These are phyloP conservation scores for Rhizopus microsporus DNA, from an alignment of 371 early-diverging fungal species.

Conservation along the genomic window DNA sequence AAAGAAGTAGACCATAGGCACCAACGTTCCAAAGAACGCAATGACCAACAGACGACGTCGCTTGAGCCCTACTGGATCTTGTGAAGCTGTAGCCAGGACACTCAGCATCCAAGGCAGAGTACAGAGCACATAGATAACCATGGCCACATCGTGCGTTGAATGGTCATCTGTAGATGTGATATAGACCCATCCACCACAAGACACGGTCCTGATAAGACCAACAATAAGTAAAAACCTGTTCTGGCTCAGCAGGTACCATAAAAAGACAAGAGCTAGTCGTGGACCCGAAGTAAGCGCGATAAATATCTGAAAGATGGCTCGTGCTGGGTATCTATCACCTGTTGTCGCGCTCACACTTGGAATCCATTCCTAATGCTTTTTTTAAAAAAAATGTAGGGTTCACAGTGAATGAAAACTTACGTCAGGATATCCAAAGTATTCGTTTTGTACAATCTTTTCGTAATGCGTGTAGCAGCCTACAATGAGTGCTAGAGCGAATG, in stretches of 20 bases:
- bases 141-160: slow-evolving; percentile 72
- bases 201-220: slow-evolving; percentile 69
- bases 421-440: slow-evolving; percentile 75
- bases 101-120: slow-evolving; percentile 77
- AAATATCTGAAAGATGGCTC: slow-evolving; percentile 76
- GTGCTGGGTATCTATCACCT: slow-evolving; percentile 81
- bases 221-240: slow-evolving; percentile 59
- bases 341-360: slow-evolving; percentile 82
- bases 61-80: slow-evolving; percentile 25
- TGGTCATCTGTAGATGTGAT: slow-evolving; percentile 82
- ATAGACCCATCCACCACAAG: slow-evolving; percentile 82
- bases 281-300: slow-evolving; percentile 74
- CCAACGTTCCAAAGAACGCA: slow-evolving; percentile 66
- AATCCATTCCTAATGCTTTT: slow-evolving; percentile 67
- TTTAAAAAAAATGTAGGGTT: neutral
- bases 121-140: slow-evolving; percentile 72
- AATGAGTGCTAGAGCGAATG: slow-evolving; percentile 69
- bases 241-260: slow-evolving; percentile 61
- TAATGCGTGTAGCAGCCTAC: slow-evolving; percentile 73
- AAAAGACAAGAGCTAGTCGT: slow-evolving; percentile 63
- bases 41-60: slow-evolving; percentile 37
- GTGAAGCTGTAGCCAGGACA: slow-evolving; percentile 43
- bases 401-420: slow-evolving; percentile 30
- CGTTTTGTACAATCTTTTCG: slow-evolving; percentile 75
- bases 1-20: slow-evolving; percentile 76